Base-by-base conservation (phyloP, 2,329 filamentous ascomycete species). In the Lojkania enalia region DNA sequence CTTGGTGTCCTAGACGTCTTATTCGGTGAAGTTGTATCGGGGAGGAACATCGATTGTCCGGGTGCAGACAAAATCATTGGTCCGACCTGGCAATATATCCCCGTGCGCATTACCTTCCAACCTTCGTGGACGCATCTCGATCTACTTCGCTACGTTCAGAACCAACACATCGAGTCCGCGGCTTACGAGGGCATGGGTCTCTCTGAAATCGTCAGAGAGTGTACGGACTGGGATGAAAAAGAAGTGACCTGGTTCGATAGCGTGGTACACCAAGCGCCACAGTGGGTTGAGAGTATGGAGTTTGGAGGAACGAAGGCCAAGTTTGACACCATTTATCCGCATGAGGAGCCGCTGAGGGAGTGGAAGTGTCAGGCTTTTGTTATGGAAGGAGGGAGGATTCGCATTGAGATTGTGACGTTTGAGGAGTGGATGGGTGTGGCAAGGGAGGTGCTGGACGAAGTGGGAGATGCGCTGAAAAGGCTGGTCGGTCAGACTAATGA, bases 41-140 rank as follows among this genome's bases (percentile, higher is more conserved):
- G 85, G 0, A 78, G 84, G 35, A 83, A 82, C 59, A 77, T 80
- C 14, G 79, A 78, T 44, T 71, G 83, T 1, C 70, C 76, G 13
- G 74, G 74, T 30, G 76, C 78, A 15, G 80, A 84, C 48, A 71
- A 71, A 41, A 80, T 85, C 35, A 75, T 81, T 35, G 85, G 85
- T 0, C 84, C 84, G 0, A 85, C 82, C 49, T 84, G 84, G 75
- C 84, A 87, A 55, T 83, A 86, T 58, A 75, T 85, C 1, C 84
- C 85, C 0, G 76, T 86, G 25, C 77, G 84, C 15, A 77, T 87
- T 12, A 70, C 69, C 20, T 81, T 87, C 56, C 68, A 72, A 2
- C 56, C 72, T 0, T 60, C 65, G 2, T 81, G 79, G 76, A 66
- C 67, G 1, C 58, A 65, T 20, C 44, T 56, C 11, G 61, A 68